Evolutionary conservation across 73 alveolate species (phyloP), one percentile per base, ranked within the genome.

Genomic region (Tetrahymena borealis): DNA sequence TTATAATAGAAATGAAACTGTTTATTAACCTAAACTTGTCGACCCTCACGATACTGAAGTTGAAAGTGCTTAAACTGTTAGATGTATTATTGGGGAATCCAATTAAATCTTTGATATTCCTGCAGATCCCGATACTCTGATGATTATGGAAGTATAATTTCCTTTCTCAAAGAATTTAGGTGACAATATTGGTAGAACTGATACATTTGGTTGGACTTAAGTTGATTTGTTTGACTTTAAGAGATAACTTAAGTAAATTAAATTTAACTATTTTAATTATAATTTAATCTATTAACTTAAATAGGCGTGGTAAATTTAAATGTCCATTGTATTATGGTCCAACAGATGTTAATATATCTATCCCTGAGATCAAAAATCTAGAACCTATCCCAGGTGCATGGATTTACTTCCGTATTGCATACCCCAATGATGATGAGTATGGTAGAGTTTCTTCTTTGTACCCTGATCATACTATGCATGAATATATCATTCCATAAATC

Each of bases 201-300:
- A 91, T 78, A 95, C 98, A 6, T 95, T 93, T 93, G 99, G 98
- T 33, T 97, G 99, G 98, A 96, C 98, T 13, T 93, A 94, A 11
- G 96, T 97, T 13, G 98, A 97, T 90, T 93, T 97, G 33, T 97
- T 94, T 79, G 97, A 96, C 91, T 94, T 39, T 79, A 95, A 96
- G 90, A 95, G 94, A 90, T 95, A 96, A 39, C 90, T 97, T 16
- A 96, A 94, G 92, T 60, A 60, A 60, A 2, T 60, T 1, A 28
- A 60, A 41, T 18, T 38, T 24, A 90, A 32, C 79, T 7, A 15
- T 35, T 42, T 31, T 91, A 42, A 24, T 31, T 41, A 41, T 38
- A 60, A 91, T 24, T 1, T 78, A 77, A 15, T 94, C 40, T 94
- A 90, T 94, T 91, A n/a, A n/a, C n/a, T n/a, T n/a, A n/a, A n/a